Evolutionary conservation across 371 early-diverging fungal species (phyloP).

Genomic region (Saksenaea vasiformis): DNA sequence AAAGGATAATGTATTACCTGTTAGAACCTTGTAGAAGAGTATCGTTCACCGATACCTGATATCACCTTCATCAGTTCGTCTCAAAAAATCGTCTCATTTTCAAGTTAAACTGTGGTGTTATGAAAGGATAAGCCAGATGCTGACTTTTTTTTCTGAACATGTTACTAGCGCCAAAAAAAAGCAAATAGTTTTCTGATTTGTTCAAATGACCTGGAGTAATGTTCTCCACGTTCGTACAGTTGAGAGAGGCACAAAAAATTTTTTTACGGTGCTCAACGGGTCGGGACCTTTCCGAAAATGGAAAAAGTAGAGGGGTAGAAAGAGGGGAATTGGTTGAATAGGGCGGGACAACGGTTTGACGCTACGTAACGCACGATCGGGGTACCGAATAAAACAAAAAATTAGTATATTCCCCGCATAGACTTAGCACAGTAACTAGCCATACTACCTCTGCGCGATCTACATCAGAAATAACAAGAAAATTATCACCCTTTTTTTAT

Average conservation of each 20-base stretch:
- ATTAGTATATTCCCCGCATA: not conserved
- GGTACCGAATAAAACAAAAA: not conserved
- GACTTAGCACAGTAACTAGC: not conserved
- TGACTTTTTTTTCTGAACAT: too few species aligned
- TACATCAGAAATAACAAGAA: too few species aligned
- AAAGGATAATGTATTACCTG: too few species aligned
- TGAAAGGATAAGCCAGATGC: too few species aligned
- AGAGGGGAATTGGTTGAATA: not conserved
- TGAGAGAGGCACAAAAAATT: not conserved
- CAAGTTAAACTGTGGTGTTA: too few species aligned
- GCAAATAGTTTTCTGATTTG: not conserved
- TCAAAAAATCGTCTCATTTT: too few species aligned
- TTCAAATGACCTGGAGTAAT: not conserved
- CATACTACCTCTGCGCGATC: not conserved
- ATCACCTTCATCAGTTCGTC: too few species aligned
- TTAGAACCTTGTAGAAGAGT: too few species aligned
- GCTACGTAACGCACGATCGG: not conserved
- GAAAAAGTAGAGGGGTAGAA: not conserved
- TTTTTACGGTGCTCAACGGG: not conserved
- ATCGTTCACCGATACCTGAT: too few species aligned
- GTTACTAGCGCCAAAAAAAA: too few species aligned
- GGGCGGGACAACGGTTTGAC: not conserved
- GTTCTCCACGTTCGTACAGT: not conserved
- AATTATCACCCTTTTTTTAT: too few species aligned
- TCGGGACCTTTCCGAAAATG: not conserved